phyloP scores from a whole-genome alignment of 108 stramenopile species.

The Cyclotella sp. region DNA sequence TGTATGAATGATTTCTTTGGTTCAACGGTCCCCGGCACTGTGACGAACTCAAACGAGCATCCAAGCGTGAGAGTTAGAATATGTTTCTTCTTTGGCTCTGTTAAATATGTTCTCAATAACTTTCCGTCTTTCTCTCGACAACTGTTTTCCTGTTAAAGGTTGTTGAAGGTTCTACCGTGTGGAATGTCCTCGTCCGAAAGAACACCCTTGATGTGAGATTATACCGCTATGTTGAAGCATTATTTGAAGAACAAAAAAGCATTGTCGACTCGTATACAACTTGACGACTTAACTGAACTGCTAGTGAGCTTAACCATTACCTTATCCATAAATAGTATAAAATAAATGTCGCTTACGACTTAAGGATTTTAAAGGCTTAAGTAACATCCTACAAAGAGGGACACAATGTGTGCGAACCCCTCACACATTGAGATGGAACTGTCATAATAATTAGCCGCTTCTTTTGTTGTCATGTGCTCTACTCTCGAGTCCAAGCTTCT shows the following conservation, averaged over 20 bases:
- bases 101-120: neutral
- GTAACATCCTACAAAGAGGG: constrained; percentile 3
- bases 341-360: too few relatives aligned
- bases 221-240: constrained; percentile 24
- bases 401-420: neutral
- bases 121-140: neutral
- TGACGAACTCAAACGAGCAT: constrained; percentile 30
- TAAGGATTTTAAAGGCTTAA: neutral
- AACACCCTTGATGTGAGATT: constrained; percentile 37
- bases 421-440: neutral
- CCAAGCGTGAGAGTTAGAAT: constrained; percentile 3
- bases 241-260: constrained; percentile 36
- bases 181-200: constrained; percentile 23
- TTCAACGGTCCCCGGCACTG: neutral
- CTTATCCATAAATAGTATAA: too few relatives aligned
- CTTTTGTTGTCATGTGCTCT: neutral
- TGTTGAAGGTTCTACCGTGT: constrained; percentile 20
- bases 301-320: neutral
- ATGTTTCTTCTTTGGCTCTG: neutral
- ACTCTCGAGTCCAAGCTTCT: neutral
- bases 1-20: constrained; percentile 36
- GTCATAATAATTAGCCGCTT: neutral
- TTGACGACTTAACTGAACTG: neutral
- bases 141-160: constrained; percentile 5
- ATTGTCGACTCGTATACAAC: constrained; percentile 25